Percentiles rank a stretch among this genome's conserved stretches.
Evolutionary conservation across 2,329 filamentous ascomycete genomes (phyloP).

Genomic region (Geosmithia putterillii): DNA sequence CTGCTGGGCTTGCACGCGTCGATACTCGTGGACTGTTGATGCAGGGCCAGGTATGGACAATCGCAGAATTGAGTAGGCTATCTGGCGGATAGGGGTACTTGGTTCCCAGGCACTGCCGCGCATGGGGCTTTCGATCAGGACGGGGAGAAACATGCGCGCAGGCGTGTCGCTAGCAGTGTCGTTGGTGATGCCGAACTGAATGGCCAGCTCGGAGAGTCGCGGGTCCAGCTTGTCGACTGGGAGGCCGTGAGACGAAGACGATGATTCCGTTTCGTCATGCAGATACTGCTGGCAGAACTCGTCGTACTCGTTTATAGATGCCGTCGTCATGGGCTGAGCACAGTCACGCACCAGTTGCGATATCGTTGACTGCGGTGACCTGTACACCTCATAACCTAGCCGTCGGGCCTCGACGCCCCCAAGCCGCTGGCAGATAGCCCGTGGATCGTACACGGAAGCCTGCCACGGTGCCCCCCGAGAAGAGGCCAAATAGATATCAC

Average conservation of each 20-base stretch:
- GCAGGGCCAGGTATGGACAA: constrained; percentile 6
- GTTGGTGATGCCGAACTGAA: constrained; percentile 13
- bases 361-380: constrained; percentile 13
- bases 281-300: constrained; percentile 20
- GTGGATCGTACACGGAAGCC: neutral
- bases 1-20: constrained; percentile 16
- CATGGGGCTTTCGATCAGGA: constrained; percentile 44
- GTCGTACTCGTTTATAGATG: constrained; percentile 8
- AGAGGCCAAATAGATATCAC: constrained; percentile 46
- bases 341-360: constrained; percentile 16
- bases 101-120: constrained; percentile 45
- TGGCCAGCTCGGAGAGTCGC: constrained; percentile 22
- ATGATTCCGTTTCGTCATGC: constrained; percentile 8
- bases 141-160: constrained; percentile 48
- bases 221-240: constrained; percentile 18
- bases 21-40: constrained; percentile 19
- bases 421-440: constrained; percentile 26
- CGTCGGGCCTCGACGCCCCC: constrained; percentile 7
- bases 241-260: constrained; percentile 9
- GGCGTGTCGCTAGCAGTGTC: constrained; percentile 8
- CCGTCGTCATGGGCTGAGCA: constrained; percentile 8
- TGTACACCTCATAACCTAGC: constrained; percentile 3
- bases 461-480: constrained; percentile 8
- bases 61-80: constrained; percentile 40
- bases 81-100: constrained; percentile 32